These are phyloP conservation scores for Plasmodium sp. DNA, from an alignment of 169 alveolate species.

Conservation along the genomic window DNA sequence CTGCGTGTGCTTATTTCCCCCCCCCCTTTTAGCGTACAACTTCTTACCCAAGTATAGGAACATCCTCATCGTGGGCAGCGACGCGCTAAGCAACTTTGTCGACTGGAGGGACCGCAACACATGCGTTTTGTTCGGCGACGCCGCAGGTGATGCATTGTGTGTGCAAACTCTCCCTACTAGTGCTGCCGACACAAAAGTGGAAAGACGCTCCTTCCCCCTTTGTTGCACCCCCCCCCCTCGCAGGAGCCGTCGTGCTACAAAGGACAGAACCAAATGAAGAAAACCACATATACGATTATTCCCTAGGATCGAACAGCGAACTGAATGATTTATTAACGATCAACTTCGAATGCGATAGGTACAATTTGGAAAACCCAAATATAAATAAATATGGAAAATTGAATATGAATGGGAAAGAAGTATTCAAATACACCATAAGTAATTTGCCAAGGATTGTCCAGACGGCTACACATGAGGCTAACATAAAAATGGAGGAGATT, in stretches of 20 bases:
- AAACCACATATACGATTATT: slow-evolving; percentile 41
- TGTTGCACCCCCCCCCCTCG: background rate
- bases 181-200: background rate
- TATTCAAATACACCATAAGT: slow-evolving; percentile 78
- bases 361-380: slow-evolving; percentile 53
- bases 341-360: slow-evolving; percentile 11
- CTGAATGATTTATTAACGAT: slow-evolving; percentile 46
- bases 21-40: slow-evolving; percentile 27
- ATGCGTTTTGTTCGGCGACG: slow-evolving; percentile 82
- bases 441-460: slow-evolving; percentile 76
- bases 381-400: slow-evolving; percentile 56
- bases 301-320: slow-evolving; percentile 58
- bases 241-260: slow-evolving; percentile 60
- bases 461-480: slow-evolving; percentile 64
- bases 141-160: slow-evolving; percentile 75
- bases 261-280: slow-evolving; percentile 67
- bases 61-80: slow-evolving; percentile 78
- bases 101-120: slow-evolving; percentile 83
- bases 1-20: background rate
- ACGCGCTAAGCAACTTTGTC: slow-evolving; percentile 79
- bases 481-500: slow-evolving; percentile 66
- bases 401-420: slow-evolving; percentile 84
- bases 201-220: background rate
- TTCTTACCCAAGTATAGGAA: slow-evolving; percentile 55
- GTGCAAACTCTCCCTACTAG: background rate